Base-by-base conservation (phyloP, 2,329 filamentous ascomycete species). In the Diaporthe vaccinii region DNA sequence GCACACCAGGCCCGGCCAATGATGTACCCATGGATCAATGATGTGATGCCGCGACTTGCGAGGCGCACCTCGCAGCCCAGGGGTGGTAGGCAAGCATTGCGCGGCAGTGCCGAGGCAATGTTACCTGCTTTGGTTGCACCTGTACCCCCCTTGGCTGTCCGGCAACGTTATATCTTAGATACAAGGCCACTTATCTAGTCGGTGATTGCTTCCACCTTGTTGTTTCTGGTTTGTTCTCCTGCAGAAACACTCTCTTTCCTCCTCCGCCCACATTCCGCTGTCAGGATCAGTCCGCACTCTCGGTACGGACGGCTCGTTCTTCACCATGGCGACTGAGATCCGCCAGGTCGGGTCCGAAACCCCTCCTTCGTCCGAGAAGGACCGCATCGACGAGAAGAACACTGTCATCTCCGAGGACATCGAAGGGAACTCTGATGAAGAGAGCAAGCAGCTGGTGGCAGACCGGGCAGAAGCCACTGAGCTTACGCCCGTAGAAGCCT, bases 401-500 rank as follows among this genome's bases (percentile, higher is more conserved):
- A 71, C 76, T 3, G 72, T 73, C 3, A 46, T 61, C 15, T 51
- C 70, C 25, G 65, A 72, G 4, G 76, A 77, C 36, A 44, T 76
- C 28, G 77, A 74, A 34, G 76, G 57, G 25, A 75, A 75, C 41
- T 67, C 36, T 5, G 73, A 75, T 9, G 70, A 69, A 6, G 76
- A 78, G 28, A 76, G 62, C 75, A 73, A 78, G 36, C 34, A 20
- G 0, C 34, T 74, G 34, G 53, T 74, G 17, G n/a, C 65, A 34
- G 76, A 78, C 41, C 77, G 78, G 51, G 75, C 80, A 39, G 82
- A 84, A 41, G 77, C 78, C 25, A 79, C 77, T 4, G 82, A 84
- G 75, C 75, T 84, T 2, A 82, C 81, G 1, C 82, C 82, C 3
- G 79, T 79, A 2, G 82, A 84, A 73, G 82, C 82, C 9, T 83